Evolutionary conservation across 1,139 yeast genomes (phyloP).

Genomic region (Yamadazyma jaroonii): DNA sequence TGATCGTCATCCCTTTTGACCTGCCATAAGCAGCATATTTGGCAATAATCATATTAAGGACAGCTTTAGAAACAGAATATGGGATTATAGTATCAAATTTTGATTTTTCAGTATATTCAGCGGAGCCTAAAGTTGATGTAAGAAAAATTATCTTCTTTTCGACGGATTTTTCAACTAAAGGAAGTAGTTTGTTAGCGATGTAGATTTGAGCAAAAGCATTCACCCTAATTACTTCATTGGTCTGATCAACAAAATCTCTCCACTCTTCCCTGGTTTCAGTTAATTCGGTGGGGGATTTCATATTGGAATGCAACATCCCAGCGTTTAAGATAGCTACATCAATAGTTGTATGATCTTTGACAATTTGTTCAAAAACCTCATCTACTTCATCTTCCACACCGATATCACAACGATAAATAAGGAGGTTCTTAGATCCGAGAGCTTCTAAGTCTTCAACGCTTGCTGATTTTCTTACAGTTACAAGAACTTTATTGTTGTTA

Average conservation of each 20-base stretch:
- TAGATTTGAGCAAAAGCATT: conserved; percentile 26
- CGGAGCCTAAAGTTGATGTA: conserved; percentile 11
- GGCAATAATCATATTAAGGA: too few species aligned
- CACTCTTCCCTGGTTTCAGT: neutral
- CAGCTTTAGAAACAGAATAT: too few species aligned
- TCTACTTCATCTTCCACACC: neutral
- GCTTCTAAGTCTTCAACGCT: conserved; percentile 1
- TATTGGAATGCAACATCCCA: conserved; percentile 1
- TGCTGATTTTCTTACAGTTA: conserved; percentile 5
- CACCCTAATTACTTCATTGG: conserved; percentile 12
- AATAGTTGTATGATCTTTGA: conserved; percentile 10
- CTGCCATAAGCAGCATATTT: too few species aligned
- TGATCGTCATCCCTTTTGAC: too few species aligned
- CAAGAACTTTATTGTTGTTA: conserved; percentile 20
- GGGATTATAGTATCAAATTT: too few species aligned
- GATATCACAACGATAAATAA: conserved; percentile 3
- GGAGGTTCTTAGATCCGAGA: neutral
- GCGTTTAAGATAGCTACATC: conserved; percentile 16
- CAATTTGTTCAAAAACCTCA: conserved; percentile 11
- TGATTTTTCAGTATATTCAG: neutral
- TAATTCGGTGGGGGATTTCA: neutral
- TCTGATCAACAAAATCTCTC: conserved; percentile 10
- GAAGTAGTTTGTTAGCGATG: conserved; percentile 21
- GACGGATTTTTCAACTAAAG: conserved; percentile 19
- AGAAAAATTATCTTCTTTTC: conserved; percentile 21